These are phyloP conservation scores for Fomitiporia mediterranea DNA, from an alignment of 1,284 basidiomycete genomes.

Conservation along the genomic window DNA sequence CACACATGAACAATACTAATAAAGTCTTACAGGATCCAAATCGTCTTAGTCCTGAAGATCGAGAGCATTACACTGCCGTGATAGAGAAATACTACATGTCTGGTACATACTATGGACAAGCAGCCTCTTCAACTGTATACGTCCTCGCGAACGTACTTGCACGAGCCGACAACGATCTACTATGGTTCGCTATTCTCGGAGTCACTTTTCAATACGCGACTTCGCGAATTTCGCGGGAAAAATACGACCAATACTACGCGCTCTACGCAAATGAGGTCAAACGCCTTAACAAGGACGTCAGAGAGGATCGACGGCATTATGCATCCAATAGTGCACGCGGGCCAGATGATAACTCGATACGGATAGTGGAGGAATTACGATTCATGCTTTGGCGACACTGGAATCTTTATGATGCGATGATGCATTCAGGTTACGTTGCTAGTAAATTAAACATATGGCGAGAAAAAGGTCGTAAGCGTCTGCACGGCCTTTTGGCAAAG, in stretches of 20 bases:
- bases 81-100: conserved; percentile 81
- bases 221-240: conserved; percentile 80
- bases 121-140: conserved; percentile 86
- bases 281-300: conserved; percentile 58
- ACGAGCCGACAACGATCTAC: conserved; percentile 86
- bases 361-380: conserved; percentile 80
- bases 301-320: conserved; percentile 31
- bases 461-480: conserved; percentile 83
- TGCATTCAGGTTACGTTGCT: conserved; percentile 94
- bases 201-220: conserved; percentile 91
- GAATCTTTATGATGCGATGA: conserved; percentile 97
- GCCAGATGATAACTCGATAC: conserved; percentile 79
- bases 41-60: conserved; percentile 66
- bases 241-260: conserved; percentile 78
- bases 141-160: conserved; percentile 86
- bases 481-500: conserved; percentile 93
- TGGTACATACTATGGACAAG: conserved; percentile 88
- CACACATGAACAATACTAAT: neutral
- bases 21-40: conserved; percentile 30
- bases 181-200: conserved; percentile 95
- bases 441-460: conserved; percentile 96
- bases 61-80: conserved; percentile 54
- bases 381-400: conserved; percentile 97
- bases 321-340: conserved; percentile 44
- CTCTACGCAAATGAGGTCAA: conserved; percentile 87